Base-by-base conservation (phyloP, 345 rosid species). In the Mallotus nudiflorus region DNA sequence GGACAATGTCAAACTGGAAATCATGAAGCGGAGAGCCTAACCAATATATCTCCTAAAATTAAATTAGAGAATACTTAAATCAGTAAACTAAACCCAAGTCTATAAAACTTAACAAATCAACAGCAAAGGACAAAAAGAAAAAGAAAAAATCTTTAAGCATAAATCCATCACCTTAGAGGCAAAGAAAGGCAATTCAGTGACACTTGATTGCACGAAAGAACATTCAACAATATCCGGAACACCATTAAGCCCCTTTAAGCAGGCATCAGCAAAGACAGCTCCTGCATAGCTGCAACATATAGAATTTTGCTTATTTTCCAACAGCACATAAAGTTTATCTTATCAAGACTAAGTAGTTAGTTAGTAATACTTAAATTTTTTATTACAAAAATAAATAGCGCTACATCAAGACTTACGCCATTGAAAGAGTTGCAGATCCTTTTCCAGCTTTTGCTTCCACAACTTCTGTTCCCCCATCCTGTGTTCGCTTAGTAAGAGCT, bases 361-460 rank as follows among this genome's bases (percentile, higher is more conserved):
- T n/a, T n/a, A n/a, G n/a, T n/a, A n/a, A n/a, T n/a, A n/a, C n/a
- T n/a, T n/a, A n/a, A n/a, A n/a, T n/a, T n/a, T n/a, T n/a, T n/a
- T n/a, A n/a, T n/a, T n/a, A n/a, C n/a, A n/a, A n/a, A n/a, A n/a
- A n/a, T n/a, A n/a, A n/a, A n/a, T n/a, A 33, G 37, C 3, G 37
- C 37, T 33, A 33, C 37, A 69, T 45, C 55, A 6, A 66, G 10
- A 83, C 96, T 84, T 85, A 92, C 96, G 96, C 97, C 96, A 92
- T 88, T 58, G 96, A 92, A 69, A 88, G 76, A 29, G 93, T 92
- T 16, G 97, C 93, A 42, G 96, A 92, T 75, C 96, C 97, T 78
- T 89, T 89, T 78, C 93, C 97, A 74, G 93, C 96, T 86, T 89
- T 92, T 16, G 93, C 97, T 77, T 92, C 91, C 68, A 87, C 96